Conservation (phyloP, 2,329 filamentous ascomycete genomes). For the Fusarium sp. region DNA sequence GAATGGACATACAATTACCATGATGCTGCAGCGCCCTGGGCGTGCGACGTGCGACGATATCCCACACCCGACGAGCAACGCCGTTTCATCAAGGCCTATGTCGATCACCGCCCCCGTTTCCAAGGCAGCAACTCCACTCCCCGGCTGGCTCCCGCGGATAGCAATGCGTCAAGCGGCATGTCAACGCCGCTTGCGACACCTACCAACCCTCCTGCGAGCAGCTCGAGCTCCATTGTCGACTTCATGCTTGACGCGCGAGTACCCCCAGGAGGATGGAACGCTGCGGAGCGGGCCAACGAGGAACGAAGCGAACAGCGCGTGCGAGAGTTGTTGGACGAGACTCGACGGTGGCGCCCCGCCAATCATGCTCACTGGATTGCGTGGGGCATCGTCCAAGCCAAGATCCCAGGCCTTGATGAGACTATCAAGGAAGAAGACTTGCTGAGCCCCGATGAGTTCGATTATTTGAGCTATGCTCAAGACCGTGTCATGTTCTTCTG, state of each 20-base stretch:
- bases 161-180: slow-evolving; percentile 46
- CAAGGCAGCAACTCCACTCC: slow-evolving; percentile 61
- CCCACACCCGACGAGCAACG: slow-evolving; percentile 84
- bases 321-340: slow-evolving; percentile 78
- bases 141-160: slow-evolving; percentile 58
- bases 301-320: slow-evolving; percentile 75
- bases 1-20: slow-evolving; percentile 99
- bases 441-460: slow-evolving; percentile 74
- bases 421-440: slow-evolving; percentile 49
- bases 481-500: slow-evolving; percentile 93
- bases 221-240: slow-evolving; percentile 68
- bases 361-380: slow-evolving; percentile 93
- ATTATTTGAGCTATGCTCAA: slow-evolving; percentile 92
- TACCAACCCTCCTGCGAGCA: slow-evolving; percentile 53
- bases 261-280: slow-evolving; percentile 63
- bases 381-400: slow-evolving; percentile 97
- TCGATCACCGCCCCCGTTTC: slow-evolving; percentile 81
- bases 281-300: slow-evolving; percentile 68
- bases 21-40: slow-evolving; percentile 71
- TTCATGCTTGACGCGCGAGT: slow-evolving; percentile 86
- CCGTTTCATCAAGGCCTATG: slow-evolving; percentile 86
- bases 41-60: slow-evolving; percentile 76
- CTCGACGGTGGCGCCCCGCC: slow-evolving; percentile 84
- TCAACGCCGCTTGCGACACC: slow-evolving; percentile 49
- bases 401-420: slow-evolving; percentile 77